Conservation (phyloP, 257 asterid species). For the Nicotiana sylvestris region DNA sequence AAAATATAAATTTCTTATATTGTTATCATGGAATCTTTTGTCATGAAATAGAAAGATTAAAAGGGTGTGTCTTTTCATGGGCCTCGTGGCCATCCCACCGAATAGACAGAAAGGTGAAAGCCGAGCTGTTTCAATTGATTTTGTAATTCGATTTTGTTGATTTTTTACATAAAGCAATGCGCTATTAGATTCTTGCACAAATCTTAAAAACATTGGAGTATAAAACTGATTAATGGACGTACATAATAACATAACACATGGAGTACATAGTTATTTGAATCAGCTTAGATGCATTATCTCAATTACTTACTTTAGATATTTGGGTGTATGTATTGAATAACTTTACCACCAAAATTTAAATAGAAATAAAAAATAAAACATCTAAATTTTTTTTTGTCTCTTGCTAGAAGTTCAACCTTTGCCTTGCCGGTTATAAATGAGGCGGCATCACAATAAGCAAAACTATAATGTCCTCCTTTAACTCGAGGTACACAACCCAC, state of each 20-base stretch:
- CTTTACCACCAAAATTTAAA: no score
- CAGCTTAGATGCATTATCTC: no score
- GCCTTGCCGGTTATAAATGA: neutral
- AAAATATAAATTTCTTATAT: no score
- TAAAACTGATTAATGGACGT: neutral
- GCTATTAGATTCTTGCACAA: conserved; percentile 46
- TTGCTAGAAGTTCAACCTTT: no score
- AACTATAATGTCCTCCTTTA: neutral
- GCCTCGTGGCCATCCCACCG: conserved; percentile 4
- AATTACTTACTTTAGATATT: no score
- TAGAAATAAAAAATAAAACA: no score
- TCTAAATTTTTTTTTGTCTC: no score
- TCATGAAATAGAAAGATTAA: neutral
- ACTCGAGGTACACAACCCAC: neutral
- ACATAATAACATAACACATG: neutral
- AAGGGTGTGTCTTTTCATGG: conserved; percentile 1
- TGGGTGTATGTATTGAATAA: no score
- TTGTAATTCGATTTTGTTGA: conserved; percentile 15
- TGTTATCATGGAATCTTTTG: neutral
- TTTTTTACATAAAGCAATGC: conserved; percentile 39
- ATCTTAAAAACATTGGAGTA: conserved; percentile 35
- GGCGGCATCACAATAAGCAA: neutral
- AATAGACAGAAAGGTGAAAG: conserved; percentile 41
- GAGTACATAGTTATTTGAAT: neutral
- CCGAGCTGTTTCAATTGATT: conserved; percentile 39